Evolutionary conservation across 2,329 filamentous ascomycete species (phyloP), one percentile per base, ranked within the genome.

Genomic region (Ascochyta lentis): DNA sequence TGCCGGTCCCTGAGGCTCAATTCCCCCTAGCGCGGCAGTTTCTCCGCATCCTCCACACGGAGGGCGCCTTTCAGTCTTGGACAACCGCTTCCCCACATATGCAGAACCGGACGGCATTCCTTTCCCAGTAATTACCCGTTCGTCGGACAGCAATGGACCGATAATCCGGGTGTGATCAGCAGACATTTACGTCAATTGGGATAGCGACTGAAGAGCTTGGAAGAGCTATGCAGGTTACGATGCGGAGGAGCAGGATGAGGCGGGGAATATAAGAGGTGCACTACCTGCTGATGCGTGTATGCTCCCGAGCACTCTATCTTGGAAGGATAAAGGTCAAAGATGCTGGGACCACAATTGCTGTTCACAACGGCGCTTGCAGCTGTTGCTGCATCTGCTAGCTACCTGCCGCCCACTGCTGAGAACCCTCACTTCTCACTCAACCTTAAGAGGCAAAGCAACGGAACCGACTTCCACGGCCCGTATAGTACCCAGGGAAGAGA

Each of bases 401-500:
- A 62, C 47, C 29, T 66, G 38, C 60, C 66, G 38, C 58, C 57
- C 31, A 45, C 58, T 34, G 51, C 56, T 13, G 47, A 56, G 16
- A 55, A 64, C 53, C 54, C 54, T 34, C 49, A 62, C 42, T 66
- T 67, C 39, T 59, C 55, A 23, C 58, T 63, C 47, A 61, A 65
- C 43, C 38, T 59, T 33, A 67, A 58, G 44, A 66, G 66, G 19
- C 64, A 52, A 34, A 58, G 56, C 9, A 68, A 68, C 56, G 56
- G 58, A 29, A 65, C 67, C 9, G 59, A 59, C 13, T 70, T 70
- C 59, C 56, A 74, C 62, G 73, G 72, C 47, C 73, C 73, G 6
- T 75, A 74, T 43, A 72, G 65, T 34, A 75, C 74, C 13, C 53
- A 61, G 26, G 72, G 70, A 29, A 63, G 77, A 47, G 78, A 77